A percentile compares a stretch with the other conserved stretches of the same genome.
Conservation (phyloP, 1,139 yeast species). For the Candida buenavistaensis region DNA sequence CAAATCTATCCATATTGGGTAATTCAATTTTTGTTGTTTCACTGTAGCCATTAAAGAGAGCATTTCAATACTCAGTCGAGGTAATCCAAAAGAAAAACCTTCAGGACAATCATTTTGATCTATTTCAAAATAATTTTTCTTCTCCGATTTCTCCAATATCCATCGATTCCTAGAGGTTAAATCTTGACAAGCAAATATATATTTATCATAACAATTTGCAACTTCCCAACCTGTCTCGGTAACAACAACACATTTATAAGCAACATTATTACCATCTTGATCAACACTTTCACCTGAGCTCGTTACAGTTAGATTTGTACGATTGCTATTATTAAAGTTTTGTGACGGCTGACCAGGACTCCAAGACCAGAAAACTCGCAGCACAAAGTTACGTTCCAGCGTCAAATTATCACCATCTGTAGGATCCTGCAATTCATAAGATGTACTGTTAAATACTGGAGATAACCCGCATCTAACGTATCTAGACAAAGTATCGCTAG, state of each 20-base stretch:
- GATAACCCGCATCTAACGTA: slow-evolving; percentile 57
- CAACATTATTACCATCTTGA: slow-evolving; percentile 26
- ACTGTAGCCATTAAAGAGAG: slow-evolving; percentile 28
- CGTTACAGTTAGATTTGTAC: not conserved
- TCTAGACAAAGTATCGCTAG: slow-evolving; percentile 27
- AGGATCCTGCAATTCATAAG: slow-evolving; percentile 22
- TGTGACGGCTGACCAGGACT: slow-evolving; percentile 50
- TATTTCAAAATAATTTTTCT: slow-evolving; percentile 55
- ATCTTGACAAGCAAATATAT: slow-evolving; percentile 58
- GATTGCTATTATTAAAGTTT: not conserved
- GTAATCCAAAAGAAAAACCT: slow-evolving; percentile 55
- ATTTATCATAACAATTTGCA: slow-evolving; percentile 59
- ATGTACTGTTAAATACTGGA: slow-evolving; percentile 52
- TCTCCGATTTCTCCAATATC: slow-evolving; percentile 34
- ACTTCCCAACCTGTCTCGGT: slow-evolving; percentile 54
- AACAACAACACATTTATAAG: slow-evolving; percentile 63
- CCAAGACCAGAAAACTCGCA: slow-evolving; percentile 70
- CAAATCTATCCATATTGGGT: slow-evolving; percentile 75
- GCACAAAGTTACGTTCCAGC: slow-evolving; percentile 20
- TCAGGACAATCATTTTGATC: slow-evolving; percentile 46
- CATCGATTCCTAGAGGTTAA: slow-evolving; percentile 43
- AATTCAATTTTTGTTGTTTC: slow-evolving; percentile 17
- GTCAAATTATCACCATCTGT: not conserved
- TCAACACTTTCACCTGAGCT: slow-evolving; percentile 1
- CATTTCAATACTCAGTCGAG: slow-evolving; percentile 47